These are phyloP conservation scores for Phytopythium sindhum DNA, from an alignment of 352 stramenopile species.

Conservation along the genomic window DNA sequence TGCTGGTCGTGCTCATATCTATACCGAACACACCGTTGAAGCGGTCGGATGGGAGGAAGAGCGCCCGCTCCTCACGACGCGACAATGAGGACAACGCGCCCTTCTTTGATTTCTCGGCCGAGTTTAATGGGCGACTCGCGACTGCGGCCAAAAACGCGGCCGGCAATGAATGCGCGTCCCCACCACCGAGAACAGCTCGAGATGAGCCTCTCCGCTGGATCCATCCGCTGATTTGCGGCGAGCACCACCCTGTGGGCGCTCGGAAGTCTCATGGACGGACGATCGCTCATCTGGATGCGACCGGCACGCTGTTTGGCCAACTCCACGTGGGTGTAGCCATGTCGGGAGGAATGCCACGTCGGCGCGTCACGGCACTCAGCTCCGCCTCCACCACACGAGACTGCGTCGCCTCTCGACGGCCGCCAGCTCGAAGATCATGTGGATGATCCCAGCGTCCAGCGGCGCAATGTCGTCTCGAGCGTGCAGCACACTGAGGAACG, in stretches of 20 bases:
- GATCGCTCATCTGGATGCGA: no score
- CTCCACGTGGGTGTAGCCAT: neutral
- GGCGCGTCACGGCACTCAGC: neutral
- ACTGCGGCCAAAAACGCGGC: neutral
- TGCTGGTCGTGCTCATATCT: neutral
- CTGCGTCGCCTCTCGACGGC: neutral
- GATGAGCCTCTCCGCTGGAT: neutral
- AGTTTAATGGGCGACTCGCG: neutral
- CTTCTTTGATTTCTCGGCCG: neutral
- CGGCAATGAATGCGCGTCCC: neutral
- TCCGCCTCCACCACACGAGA: conserved; percentile 4
- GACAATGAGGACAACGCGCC: neutral
- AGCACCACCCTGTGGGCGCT: no score
- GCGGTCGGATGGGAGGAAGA: neutral
- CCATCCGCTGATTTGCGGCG: neutral
- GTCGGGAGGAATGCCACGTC: neutral
- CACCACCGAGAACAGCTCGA: no score
- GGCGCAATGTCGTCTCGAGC: neutral
- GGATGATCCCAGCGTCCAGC: neutral
- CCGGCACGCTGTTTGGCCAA: no score
- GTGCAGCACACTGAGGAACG: conserved; percentile 8
- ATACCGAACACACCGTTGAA: neutral
- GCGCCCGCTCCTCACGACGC: neutral
- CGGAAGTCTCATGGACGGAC: no score
- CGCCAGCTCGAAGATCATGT: neutral